Evolutionary conservation across 495 filamentous ascomycete genomes (phyloP).

Genomic region (Podospora anserina): DNA sequence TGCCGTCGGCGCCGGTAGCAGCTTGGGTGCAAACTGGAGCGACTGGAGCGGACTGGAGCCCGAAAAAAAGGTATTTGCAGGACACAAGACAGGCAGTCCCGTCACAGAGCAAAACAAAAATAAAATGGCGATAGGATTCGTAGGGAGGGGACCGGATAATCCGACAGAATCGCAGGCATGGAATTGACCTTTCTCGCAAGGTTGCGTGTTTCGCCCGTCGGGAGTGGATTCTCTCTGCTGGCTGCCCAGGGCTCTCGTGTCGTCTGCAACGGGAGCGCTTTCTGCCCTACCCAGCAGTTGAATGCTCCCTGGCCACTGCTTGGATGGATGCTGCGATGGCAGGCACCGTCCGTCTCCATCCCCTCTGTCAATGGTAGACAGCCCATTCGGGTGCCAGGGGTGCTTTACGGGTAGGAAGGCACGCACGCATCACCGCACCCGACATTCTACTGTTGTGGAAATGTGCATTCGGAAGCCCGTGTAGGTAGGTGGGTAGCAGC

Average conservation of each 20-base stretch:
- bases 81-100: conserved; percentile 12
- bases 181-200: conserved; percentile 4
- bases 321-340: background rate
- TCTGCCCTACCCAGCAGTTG: background rate
- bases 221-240: background rate
- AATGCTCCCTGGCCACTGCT: background rate
- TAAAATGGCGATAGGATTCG: conserved; percentile 1
- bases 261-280: conserved; percentile 7
- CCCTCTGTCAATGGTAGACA: background rate
- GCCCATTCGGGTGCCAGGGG: conserved; percentile 10
- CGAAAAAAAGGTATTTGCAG: conserved; percentile 8
- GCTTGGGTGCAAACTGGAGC: conserved; percentile 1
- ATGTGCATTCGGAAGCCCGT: background rate
- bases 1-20: conserved; percentile 15
- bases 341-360: background rate
- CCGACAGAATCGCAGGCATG: conserved; percentile 7
- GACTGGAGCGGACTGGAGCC: background rate
- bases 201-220: conserved; percentile 11
- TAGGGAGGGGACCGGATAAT: conserved; percentile 8
- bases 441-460: background rate
- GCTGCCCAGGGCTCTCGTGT: conserved; percentile 8
- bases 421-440: background rate
- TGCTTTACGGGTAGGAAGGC: background rate
- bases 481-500: background rate
- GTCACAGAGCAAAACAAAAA: conserved; percentile 9